Base-by-base conservation (phyloP, 2,329 filamentous ascomycete species). In the Didymella exigua region DNA sequence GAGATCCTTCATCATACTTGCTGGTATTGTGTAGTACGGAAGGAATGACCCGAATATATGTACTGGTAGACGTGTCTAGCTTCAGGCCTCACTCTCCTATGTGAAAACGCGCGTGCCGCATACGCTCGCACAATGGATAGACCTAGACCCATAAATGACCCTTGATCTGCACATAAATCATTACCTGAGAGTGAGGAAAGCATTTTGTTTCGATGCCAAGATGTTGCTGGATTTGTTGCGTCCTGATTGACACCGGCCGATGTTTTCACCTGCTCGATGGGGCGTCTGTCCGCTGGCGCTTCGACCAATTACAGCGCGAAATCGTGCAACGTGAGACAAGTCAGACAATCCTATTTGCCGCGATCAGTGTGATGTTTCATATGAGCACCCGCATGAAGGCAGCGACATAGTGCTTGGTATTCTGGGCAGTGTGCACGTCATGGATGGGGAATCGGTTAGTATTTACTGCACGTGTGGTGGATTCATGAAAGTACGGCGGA, bases 281-380 rank as follows among this genome's bases (percentile, higher is more conserved):
- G 48, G 60, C 54, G 54, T 56, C 45, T 16, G 21, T 54, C 26
- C 13, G 21, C n/a, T 38, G 33, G 10, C 16, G 13, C 14, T 18
- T 9, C 3, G 19, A 19, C 64, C 60, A 67, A 65, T 63, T 47
- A 56, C 10, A 30, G 27, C 23, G n/a, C 13, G 7, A n/a, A n/a
- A 21, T n/a, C 19, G 21, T 2, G 24, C 40, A 66, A 67, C 63
- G 63, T 67, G 62, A 63, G 56, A 65, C 56, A n/a, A n/a, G 3
- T 46, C 24, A 26, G 16, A 24, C 33, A 44, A 29, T 23, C 30
- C 36, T 44, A 50, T 56, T 56, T 36, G 54, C 54, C 11, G 36
- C 23, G 24, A 49, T 42, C 52, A 36, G 36, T 41, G 13, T 27
- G n/a, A 19, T 47, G 41, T 55, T 40, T 36, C 36, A 41, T 42